Evolutionary conservation across 2,329 filamentous ascomycete genomes (phyloP), one percentile per base, ranked within the genome.

Genomic region (Anthostomella pinea): DNA sequence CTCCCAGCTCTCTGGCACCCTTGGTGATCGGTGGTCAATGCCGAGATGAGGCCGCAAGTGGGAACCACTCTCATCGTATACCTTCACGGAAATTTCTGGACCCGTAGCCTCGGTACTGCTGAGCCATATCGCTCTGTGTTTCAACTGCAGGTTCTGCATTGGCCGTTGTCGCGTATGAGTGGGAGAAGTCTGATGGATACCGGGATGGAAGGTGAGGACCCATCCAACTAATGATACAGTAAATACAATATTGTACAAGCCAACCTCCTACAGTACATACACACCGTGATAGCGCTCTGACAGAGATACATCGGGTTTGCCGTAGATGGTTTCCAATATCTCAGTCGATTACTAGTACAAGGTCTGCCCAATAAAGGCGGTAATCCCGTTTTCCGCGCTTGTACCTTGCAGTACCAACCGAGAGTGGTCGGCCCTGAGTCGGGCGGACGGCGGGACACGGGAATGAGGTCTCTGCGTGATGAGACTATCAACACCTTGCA

Each of bases 11-110:
- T 26, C 28, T 11, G 8, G 24, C 18, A 13, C 15, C n/a, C n/a
- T n/a, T n/a, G n/a, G n/a, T n/a, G n/a, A n/a, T n/a, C n/a, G n/a
- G n/a, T n/a, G n/a, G n/a, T n/a, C n/a, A n/a, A n/a, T 35, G 33
- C 46, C 46, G 46, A 48, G 28, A 38, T 41, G 34, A 39, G 33
- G 37, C 45, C 45, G 43, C 39, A 25, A 17, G 11, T 35, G 18
- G 29, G 24, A 22, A 30, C 10, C 33, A 16, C n/a, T 33, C 23
- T 23, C 40, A 30, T 20, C 21, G 16, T 16, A 33, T 26, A 21
- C 27, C 21, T 28, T 28, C 18, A 21, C 14, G 11, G 15, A 19
- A 28, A 24, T 30, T 28, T 40, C 23, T 36, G 29, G 16, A 35
- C 29, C 25, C 24, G 23, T 28, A 16, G 26, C 22, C 28, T 27